Percentiles rank a stretch among this genome's conserved stretches.
Conservation (phyloP, 2,329 filamentous ascomycete genomes). For the Fusarium sp. region DNA sequence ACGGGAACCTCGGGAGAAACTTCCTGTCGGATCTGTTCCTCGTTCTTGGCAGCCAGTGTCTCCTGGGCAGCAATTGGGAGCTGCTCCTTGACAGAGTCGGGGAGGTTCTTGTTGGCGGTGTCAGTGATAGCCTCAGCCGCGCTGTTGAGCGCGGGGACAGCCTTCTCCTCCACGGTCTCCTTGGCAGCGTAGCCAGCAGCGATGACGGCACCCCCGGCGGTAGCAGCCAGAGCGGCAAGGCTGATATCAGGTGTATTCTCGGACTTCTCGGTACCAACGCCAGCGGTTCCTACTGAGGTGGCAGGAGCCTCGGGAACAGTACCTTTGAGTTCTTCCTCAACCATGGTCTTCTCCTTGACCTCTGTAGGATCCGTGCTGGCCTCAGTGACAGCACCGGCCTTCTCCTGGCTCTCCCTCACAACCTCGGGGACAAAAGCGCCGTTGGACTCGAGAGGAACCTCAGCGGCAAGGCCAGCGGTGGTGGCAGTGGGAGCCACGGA, state of each 20-base stretch:
- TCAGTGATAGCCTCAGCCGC: conserved; percentile 55
- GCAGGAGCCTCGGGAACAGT: conserved; percentile 72
- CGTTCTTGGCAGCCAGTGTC: conserved; percentile 58
- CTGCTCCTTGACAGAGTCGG: conserved; percentile 65
- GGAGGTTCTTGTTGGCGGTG: conserved; percentile 62
- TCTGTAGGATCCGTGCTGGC: conserved; percentile 74
- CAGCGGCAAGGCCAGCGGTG: conserved; percentile 76
- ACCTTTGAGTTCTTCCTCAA: conserved; percentile 77
- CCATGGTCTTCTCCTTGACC: conserved; percentile 76
- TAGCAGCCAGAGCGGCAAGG: conserved; percentile 55
- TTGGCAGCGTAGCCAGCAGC: conserved; percentile 52
- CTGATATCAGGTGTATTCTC: conserved; percentile 58
- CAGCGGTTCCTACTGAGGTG: conserved; percentile 68
- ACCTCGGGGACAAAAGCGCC: conserved; percentile 58
- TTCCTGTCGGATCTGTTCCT: conserved; percentile 59
- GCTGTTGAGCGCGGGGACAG: conserved; percentile 54
- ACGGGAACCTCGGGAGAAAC: conserved; percentile 65
- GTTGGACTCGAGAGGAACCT: conserved; percentile 73
- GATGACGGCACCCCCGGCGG: conserved; percentile 50
- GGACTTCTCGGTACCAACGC: conserved; percentile 65
- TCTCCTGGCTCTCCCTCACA: conserved; percentile 78
- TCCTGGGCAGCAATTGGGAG: conserved; percentile 65
- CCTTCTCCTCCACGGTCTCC: conserved; percentile 54
- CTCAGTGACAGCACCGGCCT: conserved; percentile 74
- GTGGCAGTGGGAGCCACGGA: conserved; percentile 69